Base-by-base conservation (phyloP, 805 yeast genomes). In the Lachancea cidri region DNA sequence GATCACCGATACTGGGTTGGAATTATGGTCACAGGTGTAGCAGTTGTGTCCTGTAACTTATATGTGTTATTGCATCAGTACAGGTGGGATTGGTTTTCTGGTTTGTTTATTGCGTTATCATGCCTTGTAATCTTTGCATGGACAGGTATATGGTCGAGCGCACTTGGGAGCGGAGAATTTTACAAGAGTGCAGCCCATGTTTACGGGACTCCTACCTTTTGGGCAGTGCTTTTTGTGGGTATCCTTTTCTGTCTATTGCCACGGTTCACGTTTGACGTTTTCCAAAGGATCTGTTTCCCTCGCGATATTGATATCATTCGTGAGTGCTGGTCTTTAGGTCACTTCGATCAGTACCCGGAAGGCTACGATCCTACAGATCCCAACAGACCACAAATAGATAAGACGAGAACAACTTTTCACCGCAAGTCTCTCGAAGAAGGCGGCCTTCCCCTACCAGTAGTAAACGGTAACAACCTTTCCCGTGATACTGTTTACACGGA, bases 351-450 rank as follows among this genome's bases (percentile, higher is more conserved):
- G 29, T 83, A 79, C 56, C 88, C 88, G 8, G 64, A 58, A 8
- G 72, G 75, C 40, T 84, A 81, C 57, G 94, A 84, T 58, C 94
- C 94, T 33, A 83, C 94, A 2, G 89, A 83, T 61, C 86, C 89
- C 22, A 65, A 79, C 45, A 71, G 84, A 50, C 70, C 68, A 13
- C 72, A 71, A 45, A 66, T 82, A 22, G 67, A 77, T 31, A 66
- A 72, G 36, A 73, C 76, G 52, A 58, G 68, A 5, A 52, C 55
- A 17, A 61, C 15, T 50, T 15, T 52, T 39, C 45, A 29, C 38
- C 39, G 13, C 50, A 48, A 13, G 17, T 39, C 20, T 17, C 24
- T 64, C 34, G 49, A 57, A 13, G 66, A 56, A 15, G 65, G 67
- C 24, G 46, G 35, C 14, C 29, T 50, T 17, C 36, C 48, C 4